Percentiles rank a stretch among this genome's conserved stretches.
Evolutionary conservation across 768 basidiomycete species (phyloP).

Genomic region (Hygrocybe coccinea): DNA sequence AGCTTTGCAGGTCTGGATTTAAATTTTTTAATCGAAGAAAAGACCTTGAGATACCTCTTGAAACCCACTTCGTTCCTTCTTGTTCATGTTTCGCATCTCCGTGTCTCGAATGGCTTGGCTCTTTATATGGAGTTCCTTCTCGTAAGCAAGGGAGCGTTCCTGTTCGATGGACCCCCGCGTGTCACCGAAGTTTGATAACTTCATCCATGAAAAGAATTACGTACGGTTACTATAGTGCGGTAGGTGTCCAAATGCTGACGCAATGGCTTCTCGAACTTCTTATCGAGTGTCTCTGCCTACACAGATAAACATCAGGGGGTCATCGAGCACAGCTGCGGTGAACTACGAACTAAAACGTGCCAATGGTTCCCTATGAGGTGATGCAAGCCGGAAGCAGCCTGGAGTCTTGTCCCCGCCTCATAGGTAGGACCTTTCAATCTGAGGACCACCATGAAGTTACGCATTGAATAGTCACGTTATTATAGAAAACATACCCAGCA

Average conservation of each 20-base stretch:
- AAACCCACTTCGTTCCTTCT: conserved; percentile 74
- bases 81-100: conserved; percentile 79
- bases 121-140: conserved; percentile 75
- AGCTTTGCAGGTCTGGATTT: conserved; percentile 73
- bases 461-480: neutral
- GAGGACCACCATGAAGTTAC: conserved; percentile 1
- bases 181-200: neutral
- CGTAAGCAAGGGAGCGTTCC: conserved; percentile 84
- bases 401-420: conserved; percentile 74
- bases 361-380: conserved; percentile 90
- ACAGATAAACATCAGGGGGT: conserved; percentile 2
- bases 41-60: neutral
- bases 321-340: neutral
- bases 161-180: conserved; percentile 25
- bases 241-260: conserved; percentile 82
- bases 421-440: conserved; percentile 78
- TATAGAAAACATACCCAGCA: conserved; percentile 53
- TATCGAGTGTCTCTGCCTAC: conserved; percentile 80
- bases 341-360: conserved; percentile 71
- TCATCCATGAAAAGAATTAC: conserved; percentile 4
- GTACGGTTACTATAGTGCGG: conserved; percentile 63
- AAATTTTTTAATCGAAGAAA: conserved; percentile 9
- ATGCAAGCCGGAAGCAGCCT: conserved; percentile 84
- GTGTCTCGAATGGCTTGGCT: conserved; percentile 81
- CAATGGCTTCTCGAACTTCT: conserved; percentile 84